A percentile compares a stretch with the other conserved stretches of the same genome.
Conservation (phyloP, 2,329 filamentous ascomycete genomes). For the Juglanconis oblonga region DNA sequence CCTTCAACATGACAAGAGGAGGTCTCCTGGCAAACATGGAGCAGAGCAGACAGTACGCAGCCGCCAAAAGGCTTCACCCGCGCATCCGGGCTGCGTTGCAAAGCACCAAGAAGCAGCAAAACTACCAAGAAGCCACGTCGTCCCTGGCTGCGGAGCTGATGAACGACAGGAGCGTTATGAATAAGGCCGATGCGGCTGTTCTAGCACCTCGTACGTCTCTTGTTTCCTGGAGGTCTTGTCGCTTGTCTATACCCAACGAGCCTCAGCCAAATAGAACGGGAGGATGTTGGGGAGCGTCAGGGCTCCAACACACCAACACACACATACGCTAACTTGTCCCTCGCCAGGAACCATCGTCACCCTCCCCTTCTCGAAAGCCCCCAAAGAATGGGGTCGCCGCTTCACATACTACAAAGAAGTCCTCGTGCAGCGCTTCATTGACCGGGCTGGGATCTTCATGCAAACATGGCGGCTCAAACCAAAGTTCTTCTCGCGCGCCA, state of each 20-base stretch:
- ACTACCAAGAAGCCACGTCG: slow-evolving; percentile 9
- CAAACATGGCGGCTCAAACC: slow-evolving; percentile 32
- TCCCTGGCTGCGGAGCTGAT: neutral
- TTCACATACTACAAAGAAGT: slow-evolving; percentile 36
- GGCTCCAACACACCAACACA: neutral
- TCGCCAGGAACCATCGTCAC: slow-evolving; percentile 46
- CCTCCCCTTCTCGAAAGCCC: slow-evolving; percentile 36
- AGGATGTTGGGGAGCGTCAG: too few species aligned
- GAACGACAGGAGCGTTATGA: neutral
- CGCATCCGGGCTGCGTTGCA: neutral
- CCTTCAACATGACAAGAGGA: neutral
- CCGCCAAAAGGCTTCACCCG: slow-evolving; percentile 1
- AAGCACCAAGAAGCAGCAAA: neutral
- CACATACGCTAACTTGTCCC: neutral
- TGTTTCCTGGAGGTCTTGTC: neutral
- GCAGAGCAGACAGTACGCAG: slow-evolving; percentile 8
- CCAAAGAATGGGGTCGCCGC: slow-evolving; percentile 27
- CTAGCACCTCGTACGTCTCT: slow-evolving; percentile 10
- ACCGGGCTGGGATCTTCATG: slow-evolving; percentile 35
- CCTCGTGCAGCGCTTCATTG: slow-evolving; percentile 33
- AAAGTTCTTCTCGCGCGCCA: slow-evolving; percentile 37
- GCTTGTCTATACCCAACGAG: neutral
- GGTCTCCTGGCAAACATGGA: slow-evolving; percentile 3
- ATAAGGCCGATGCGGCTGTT: neutral
- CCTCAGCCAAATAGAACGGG: neutral